phyloP scores from a whole-genome alignment of 2,329 filamentous ascomycete genomes.

The Pestalotiopsis fici region DNA sequence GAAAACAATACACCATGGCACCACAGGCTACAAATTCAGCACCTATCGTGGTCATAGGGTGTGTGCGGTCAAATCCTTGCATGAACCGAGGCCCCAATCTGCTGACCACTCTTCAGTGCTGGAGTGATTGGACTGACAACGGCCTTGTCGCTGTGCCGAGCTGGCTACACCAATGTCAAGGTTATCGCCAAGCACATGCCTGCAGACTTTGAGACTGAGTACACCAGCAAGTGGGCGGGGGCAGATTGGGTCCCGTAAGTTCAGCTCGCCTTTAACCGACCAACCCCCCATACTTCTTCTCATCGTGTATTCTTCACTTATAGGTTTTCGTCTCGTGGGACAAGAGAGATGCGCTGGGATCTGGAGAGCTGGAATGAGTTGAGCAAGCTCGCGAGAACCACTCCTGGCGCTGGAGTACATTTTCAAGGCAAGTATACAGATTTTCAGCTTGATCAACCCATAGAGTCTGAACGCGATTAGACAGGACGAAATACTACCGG shows the following conservation, averaged over 20 bases:
- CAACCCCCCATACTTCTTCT: neutral
- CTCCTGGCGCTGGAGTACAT: neutral
- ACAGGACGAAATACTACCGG: neutral
- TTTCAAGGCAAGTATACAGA: neutral
- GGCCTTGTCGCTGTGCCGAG: neutral
- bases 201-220: neutral
- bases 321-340: neutral
- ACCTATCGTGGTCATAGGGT: no score
- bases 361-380: neutral
- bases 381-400: neutral
- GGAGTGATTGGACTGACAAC: neutral
- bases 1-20: no score
- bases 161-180: neutral
- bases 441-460: neutral
- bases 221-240: neutral
- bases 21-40: no score
- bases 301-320: neutral
- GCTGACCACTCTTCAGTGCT: neutral
- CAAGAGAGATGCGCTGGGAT: neutral
- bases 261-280: neutral
- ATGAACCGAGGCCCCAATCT: no score
- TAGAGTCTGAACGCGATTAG: neutral
- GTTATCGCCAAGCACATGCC: neutral
- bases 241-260: constrained; percentile 3
- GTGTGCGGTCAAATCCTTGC: no score